Percentiles rank a stretch among this genome's conserved stretches.
Evolutionary conservation across 495 filamentous ascomycete genomes (phyloP).

Genomic region (Penicillium antarcticum): DNA sequence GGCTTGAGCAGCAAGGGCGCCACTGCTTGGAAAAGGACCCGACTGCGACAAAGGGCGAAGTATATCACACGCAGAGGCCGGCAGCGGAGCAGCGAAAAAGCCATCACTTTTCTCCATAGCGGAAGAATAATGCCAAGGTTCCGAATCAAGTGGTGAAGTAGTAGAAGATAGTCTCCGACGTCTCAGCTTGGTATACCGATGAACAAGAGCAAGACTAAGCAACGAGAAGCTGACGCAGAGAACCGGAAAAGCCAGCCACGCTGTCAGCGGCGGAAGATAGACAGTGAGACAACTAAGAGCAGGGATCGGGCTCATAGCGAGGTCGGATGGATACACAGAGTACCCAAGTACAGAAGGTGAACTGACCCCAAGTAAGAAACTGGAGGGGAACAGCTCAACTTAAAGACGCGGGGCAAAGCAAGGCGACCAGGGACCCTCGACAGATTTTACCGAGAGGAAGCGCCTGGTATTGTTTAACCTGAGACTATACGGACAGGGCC

Average conservation of each 20-base stretch:
- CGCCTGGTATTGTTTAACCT: neutral
- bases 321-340: neutral
- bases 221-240: neutral
- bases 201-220: neutral
- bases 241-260: neutral
- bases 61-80: conserved; percentile 34
- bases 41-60: conserved; percentile 33
- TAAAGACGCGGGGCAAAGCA: neutral
- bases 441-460: neutral
- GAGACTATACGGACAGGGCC: neutral
- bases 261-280: neutral
- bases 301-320: neutral
- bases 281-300: neutral
- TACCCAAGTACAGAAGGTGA: neutral
- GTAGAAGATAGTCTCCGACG: neutral
- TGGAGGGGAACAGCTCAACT: conserved; percentile 2
- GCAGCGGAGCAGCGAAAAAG: neutral
- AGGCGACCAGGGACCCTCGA: neutral
- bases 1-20: conserved; percentile 19
- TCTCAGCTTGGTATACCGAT: neutral
- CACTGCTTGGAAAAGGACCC: conserved; percentile 29
- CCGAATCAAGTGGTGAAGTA: neutral
- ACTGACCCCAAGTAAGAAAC: neutral
- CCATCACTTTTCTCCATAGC: conserved; percentile 18
- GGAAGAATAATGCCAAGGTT: conserved; percentile 1